phyloP scores from a whole-genome alignment of 2,329 filamentous ascomycete genomes.

The Alternaria triticina region DNA sequence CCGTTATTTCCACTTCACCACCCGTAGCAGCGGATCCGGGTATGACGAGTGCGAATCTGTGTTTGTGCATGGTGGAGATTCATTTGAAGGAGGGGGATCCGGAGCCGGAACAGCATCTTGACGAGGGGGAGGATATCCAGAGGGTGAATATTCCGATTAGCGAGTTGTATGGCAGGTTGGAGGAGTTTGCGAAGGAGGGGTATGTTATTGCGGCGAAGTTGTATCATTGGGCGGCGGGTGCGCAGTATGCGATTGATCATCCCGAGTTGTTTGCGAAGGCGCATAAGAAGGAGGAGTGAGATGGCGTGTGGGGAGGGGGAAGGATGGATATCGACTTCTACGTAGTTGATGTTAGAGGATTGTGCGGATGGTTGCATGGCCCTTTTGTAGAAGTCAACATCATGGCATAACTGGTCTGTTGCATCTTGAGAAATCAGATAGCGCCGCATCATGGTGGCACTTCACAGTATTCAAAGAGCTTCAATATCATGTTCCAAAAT shows the following conservation, averaged over 20 bases:
- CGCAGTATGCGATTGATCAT: slow-evolving; percentile 33
- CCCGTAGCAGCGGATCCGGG: slow-evolving; percentile 35
- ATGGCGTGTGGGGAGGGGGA: background rate
- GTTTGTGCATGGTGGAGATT: slow-evolving; percentile 34
- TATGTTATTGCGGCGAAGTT: slow-evolving; percentile 37
- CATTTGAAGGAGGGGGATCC: slow-evolving; percentile 24
- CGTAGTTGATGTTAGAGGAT: too few relatives aligned
- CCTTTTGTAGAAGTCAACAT: background rate
- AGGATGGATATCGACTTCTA: too few relatives aligned
- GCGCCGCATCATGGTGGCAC: background rate
- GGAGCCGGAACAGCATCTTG: slow-evolving; percentile 36
- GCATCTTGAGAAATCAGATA: background rate
- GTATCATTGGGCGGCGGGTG: slow-evolving; percentile 39
- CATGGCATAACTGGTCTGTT: background rate
- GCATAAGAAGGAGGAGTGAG: slow-evolving; percentile 1
- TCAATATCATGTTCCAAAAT: background rate
- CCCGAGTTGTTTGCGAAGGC: slow-evolving; percentile 27
- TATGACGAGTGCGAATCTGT: slow-evolving; percentile 36
- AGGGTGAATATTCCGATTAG: slow-evolving; percentile 31
- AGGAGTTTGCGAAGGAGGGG: slow-evolving; percentile 30
- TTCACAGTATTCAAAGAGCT: background rate
- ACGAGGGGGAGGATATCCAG: slow-evolving; percentile 38
- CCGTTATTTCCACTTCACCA: slow-evolving; percentile 24
- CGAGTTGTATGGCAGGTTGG: slow-evolving; percentile 30
- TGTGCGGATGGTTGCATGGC: too few relatives aligned